Base-by-base conservation (phyloP, 331 rosid species). In the Spiraea crenata region DNA sequence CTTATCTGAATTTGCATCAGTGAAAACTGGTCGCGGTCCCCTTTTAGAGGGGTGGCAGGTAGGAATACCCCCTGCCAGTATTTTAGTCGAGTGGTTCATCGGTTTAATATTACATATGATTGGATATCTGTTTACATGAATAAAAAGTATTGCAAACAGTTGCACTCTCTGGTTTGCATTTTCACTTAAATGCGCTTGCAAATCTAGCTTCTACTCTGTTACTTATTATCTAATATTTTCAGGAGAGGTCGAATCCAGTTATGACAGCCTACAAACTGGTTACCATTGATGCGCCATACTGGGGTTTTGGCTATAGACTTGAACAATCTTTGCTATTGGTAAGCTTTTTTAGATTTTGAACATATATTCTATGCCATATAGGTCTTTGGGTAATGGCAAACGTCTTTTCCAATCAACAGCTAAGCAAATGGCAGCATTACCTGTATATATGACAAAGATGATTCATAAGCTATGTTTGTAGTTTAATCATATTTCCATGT, bases 261-360 rank as follows among this genome's bases (percentile, higher is more conserved):
- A 79, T 79, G 84, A 82, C 86, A 6, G 86, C 86, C 48, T 82
- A 82, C 74, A 82, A 82, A 54, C 70, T 82, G 83, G 83, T 82
- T 57, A 82, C 84, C 19, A 38, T 82, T n/a, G 86, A 82, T 72
- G 86, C 81, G 44, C 86, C 86, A 20, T 79, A 82, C 64, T 82
- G 86, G 86, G 86, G 86, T 41, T 82, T 82, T 48, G 86, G 86
- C 55, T 57, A 57, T 70, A 82, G 67, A 57, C 74, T 82, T 20
- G 86, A 82, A 58, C 84, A 76, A 69, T 81, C 84, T 44, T 70
- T 82, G 51, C 65, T 82, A 49, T 71, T 80, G 74, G 86, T 82
- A 76, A 16, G 41, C 31, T 67, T 48, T 67, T 54, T 73, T 41
- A 0, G 49, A 42, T 49, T 61, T 57, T 19, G 65, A 19, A 49